Conservation (phyloP, 352 stramenopile genomes). For the Globisporangium okanoganense region DNA sequence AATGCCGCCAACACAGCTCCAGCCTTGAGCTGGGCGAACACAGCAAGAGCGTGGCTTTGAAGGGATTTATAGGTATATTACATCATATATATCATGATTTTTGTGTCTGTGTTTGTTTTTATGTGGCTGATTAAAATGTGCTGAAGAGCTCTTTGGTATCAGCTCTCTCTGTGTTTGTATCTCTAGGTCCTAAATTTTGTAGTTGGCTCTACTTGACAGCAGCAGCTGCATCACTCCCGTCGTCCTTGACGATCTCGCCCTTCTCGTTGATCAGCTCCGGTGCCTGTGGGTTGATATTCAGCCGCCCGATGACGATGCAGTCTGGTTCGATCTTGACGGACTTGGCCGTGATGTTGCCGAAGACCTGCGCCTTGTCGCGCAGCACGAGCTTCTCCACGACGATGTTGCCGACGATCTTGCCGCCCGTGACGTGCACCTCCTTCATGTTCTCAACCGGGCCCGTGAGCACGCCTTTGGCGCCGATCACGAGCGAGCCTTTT, state of each 20-base stretch:
- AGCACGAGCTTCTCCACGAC: slow-evolving; percentile 81
- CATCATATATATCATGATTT: slow-evolving; percentile 30
- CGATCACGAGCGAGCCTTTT: slow-evolving; percentile 86
- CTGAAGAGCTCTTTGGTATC: background rate
- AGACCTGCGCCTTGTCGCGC: slow-evolving; percentile 81
- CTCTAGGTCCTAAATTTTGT: slow-evolving; percentile 1
- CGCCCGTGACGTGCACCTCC: slow-evolving; percentile 82
- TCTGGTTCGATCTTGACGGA: slow-evolving; percentile 88
- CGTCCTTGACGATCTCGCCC: slow-evolving; percentile 59
- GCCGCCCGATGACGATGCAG: slow-evolving; percentile 73
- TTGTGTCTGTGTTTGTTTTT: slow-evolving; percentile 16
- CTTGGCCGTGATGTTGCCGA: slow-evolving; percentile 89
- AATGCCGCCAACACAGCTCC: background rate
- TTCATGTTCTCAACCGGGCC: slow-evolving; percentile 87
- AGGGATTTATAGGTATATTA: slow-evolving; percentile 50
- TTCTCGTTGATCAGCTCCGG: slow-evolving; percentile 83
- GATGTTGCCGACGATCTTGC: slow-evolving; percentile 87
- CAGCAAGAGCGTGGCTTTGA: background rate
- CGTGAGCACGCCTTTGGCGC: slow-evolving; percentile 70
- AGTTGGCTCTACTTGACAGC: background rate
- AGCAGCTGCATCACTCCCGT: background rate
- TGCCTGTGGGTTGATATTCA: slow-evolving; percentile 88
- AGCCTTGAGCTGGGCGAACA: background rate
- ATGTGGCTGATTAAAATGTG: slow-evolving; percentile 8
- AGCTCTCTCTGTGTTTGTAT: background rate